These are phyloP conservation scores for Coix lacrymajobi DNA, from an alignment of 176 grass and related monocot species.

Conservation along the genomic window DNA sequence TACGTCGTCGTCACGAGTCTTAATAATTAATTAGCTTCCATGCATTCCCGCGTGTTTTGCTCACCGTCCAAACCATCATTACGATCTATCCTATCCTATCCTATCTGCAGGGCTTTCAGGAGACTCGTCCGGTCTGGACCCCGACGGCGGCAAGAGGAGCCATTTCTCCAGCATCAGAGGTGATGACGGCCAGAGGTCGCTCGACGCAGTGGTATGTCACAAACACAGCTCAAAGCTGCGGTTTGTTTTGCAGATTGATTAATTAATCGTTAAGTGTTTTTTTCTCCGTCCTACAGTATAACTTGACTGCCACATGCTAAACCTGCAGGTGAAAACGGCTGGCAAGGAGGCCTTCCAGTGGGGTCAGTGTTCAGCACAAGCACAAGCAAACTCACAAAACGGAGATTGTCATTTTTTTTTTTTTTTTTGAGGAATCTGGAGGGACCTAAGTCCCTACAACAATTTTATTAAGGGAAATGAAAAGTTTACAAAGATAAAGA, in stretches of 20 bases:
- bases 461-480: too few relatives aligned
- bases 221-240: not conserved
- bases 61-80: not conserved
- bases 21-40: too few relatives aligned
- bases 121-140: conserved; percentile 29
- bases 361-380: conserved; percentile 35
- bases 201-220: conserved; percentile 57
- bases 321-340: conserved; percentile 64
- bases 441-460: too few relatives aligned
- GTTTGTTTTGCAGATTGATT: not conserved
- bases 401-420: not conserved
- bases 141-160: conserved; percentile 38
- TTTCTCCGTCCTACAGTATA: too few relatives aligned
- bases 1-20: too few relatives aligned
- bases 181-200: conserved; percentile 74
- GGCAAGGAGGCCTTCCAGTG: conserved; percentile 87
- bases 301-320: not conserved
- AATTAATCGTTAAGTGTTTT: too few relatives aligned
- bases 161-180: conserved; percentile 51
- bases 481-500: too few relatives aligned
- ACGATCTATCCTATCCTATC: too few relatives aligned
- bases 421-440: too few relatives aligned
- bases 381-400: too few relatives aligned
- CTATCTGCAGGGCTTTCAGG: conserved; percentile 12
- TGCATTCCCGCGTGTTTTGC: too few relatives aligned